phyloP scores from a whole-genome alignment of 306 rosid species.

The Begonia loranthoides region DNA sequence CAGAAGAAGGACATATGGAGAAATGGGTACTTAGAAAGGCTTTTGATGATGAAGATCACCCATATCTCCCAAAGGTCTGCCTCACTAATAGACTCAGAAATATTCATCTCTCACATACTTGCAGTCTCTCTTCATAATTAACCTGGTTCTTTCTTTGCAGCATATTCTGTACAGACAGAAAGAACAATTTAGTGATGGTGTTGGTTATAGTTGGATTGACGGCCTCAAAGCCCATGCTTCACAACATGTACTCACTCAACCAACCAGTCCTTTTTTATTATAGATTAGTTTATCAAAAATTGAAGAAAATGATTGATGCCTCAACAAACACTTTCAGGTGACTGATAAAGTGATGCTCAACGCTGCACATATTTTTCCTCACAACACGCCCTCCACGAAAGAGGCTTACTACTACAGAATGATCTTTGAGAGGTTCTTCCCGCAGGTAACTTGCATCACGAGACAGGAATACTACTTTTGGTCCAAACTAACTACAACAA shows the following conservation, averaged over 20 bases:
- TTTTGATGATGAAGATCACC: constrained; percentile 78
- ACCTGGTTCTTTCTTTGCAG: constrained; percentile 26
- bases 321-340: constrained; percentile 31
- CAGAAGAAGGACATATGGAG: constrained; percentile 70
- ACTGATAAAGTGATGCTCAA: constrained; percentile 73
- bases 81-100: neutral
- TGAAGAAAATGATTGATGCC: neutral
- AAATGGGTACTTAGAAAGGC: constrained; percentile 85
- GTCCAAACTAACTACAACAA: neutral
- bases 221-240: constrained; percentile 88
- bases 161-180: constrained; percentile 87
- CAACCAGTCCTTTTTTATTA: neutral
- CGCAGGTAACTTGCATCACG: constrained; percentile 43
- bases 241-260: constrained; percentile 40
- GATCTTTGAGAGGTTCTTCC: constrained; percentile 92
- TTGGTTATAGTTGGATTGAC: constrained; percentile 96
- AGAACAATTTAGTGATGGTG: constrained; percentile 96
- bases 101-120: neutral
- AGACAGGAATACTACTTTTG: neutral
- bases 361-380: constrained; percentile 68
- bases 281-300: no score
- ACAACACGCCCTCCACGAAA: constrained; percentile 76
- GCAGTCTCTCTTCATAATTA: neutral
- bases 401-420: constrained; percentile 91
- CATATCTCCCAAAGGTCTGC: constrained; percentile 86